Conservation (phyloP, 108 stramenopile species). For the Pseudonitzschia pungens region DNA sequence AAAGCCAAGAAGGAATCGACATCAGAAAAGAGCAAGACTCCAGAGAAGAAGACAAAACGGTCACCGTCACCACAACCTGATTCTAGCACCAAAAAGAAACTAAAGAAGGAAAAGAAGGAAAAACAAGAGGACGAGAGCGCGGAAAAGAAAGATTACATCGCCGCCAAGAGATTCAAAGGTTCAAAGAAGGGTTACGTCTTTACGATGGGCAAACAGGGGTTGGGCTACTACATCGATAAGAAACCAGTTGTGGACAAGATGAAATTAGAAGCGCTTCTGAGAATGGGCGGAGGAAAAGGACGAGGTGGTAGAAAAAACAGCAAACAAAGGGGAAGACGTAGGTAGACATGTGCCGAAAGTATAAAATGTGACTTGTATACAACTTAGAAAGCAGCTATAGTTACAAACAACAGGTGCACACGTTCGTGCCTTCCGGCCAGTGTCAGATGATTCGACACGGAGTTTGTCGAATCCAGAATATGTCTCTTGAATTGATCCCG, state of each 20-base stretch:
- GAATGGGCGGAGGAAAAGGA: constrained; percentile 34
- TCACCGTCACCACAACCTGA: not conserved
- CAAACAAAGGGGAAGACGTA: constrained; percentile 26
- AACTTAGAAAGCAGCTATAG: not conserved
- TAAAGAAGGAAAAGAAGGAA: constrained; percentile 27
- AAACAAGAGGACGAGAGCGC: constrained; percentile 10
- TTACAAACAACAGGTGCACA: not conserved
- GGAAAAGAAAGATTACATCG: constrained; percentile 47
- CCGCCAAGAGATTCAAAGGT: constrained; percentile 70
- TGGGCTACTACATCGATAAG: constrained; percentile 81
- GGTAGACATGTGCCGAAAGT: not conserved
- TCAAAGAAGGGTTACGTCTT: constrained; percentile 80
- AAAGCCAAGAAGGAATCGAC: constrained; percentile 16
- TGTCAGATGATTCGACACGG: too few species aligned
- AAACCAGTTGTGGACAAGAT: constrained; percentile 65
- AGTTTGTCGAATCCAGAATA: too few species aligned
- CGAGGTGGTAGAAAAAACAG: constrained; percentile 34
- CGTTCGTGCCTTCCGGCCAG: too few species aligned
- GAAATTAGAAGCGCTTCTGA: constrained; percentile 47
- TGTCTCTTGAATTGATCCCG: not conserved
- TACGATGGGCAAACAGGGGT: constrained; percentile 57
- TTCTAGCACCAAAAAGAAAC: constrained; percentile 28
- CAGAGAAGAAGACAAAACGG: constrained; percentile 19
- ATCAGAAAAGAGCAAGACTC: constrained; percentile 15
- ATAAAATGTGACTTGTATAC: not conserved